Conservation (phyloP, 2,329 filamentous ascomycete genomes). For the Ophiostoma himal-ulmi region DNA sequence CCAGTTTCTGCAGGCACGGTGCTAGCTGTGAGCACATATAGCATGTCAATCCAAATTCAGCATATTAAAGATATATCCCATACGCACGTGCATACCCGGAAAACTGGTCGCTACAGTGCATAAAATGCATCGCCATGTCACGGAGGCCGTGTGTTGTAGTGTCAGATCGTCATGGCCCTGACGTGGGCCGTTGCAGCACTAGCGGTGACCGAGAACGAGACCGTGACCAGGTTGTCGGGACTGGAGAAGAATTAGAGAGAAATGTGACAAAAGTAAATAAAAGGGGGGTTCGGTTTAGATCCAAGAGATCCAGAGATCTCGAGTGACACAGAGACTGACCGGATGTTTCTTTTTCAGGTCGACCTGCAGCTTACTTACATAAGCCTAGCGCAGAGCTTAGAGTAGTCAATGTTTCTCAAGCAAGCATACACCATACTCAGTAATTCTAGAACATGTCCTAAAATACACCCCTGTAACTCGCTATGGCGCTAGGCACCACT, state of each 20-base stretch:
- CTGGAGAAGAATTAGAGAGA: background rate
- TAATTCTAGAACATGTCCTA: background rate
- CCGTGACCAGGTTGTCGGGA: constrained; percentile 5
- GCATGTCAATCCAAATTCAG: background rate
- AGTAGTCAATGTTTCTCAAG: background rate
- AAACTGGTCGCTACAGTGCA: background rate
- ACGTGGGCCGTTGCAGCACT: constrained; percentile 1
- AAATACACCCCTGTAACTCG: background rate
- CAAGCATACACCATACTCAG: background rate
- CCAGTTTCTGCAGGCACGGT: background rate
- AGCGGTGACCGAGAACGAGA: background rate
- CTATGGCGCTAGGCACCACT: background rate
- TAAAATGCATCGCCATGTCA: background rate
- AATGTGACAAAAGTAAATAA: background rate
- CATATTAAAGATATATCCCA: background rate
- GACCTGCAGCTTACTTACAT: constrained; percentile 1
- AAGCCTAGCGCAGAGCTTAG: constrained; percentile 5
- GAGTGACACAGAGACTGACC: background rate
- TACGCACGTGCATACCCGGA: background rate
- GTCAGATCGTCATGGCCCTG: background rate
- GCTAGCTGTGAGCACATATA: background rate
- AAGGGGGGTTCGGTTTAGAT: background rate
- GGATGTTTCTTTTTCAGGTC: background rate
- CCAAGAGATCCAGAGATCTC: background rate
- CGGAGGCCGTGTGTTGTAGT: background rate